Evolutionary conservation across 2,329 filamentous ascomycete genomes (phyloP).

Genomic region (Claviceps sp.): DNA sequence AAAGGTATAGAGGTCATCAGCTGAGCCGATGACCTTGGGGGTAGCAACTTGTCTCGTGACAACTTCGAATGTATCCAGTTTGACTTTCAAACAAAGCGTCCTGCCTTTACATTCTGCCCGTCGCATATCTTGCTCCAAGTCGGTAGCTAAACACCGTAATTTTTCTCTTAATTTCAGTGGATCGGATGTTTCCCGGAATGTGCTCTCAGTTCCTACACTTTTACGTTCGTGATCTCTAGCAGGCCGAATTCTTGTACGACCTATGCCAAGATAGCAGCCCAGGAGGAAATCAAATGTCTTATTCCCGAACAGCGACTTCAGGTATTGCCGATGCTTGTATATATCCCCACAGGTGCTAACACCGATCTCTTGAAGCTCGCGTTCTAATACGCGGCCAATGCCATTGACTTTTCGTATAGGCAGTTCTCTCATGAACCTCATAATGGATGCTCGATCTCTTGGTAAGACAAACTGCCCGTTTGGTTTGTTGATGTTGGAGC

Average conservation of each 20-base stretch:
- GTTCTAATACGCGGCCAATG: slow-evolving; percentile 84
- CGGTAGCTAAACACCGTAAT: slow-evolving; percentile 66
- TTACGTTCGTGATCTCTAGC: slow-evolving; percentile 85
- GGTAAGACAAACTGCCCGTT: slow-evolving; percentile 78
- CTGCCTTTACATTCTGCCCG: slow-evolving; percentile 73
- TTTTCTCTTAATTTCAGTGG: slow-evolving; percentile 58
- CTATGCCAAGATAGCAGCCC: slow-evolving; percentile 71
- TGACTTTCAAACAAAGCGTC: slow-evolving; percentile 86
- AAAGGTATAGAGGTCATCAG: slow-evolving; percentile 74
- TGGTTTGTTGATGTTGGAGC: slow-evolving; percentile 90
- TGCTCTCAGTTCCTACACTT: slow-evolving; percentile 86
- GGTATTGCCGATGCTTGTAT: slow-evolving; percentile 57
- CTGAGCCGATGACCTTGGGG: slow-evolving; percentile 55
- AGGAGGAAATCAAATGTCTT: slow-evolving; percentile 84
- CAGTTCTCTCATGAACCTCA: slow-evolving; percentile 73
- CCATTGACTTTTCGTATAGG: slow-evolving; percentile 88
- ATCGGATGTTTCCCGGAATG: slow-evolving; percentile 68
- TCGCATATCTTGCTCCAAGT: slow-evolving; percentile 73
- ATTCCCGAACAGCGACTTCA: slow-evolving; percentile 73
- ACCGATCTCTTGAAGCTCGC: slow-evolving; percentile 77
- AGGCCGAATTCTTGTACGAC: slow-evolving; percentile 71
- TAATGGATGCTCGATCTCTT: slow-evolving; percentile 58
- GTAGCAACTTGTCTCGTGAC: slow-evolving; percentile 68
- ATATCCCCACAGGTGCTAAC: slow-evolving; percentile 84
- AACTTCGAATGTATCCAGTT: slow-evolving; percentile 88